Percentiles rank a stretch among this genome's conserved stretches.
Evolutionary conservation across 805 yeast species (phyloP).

Genomic region (Candida verbasci): DNA sequence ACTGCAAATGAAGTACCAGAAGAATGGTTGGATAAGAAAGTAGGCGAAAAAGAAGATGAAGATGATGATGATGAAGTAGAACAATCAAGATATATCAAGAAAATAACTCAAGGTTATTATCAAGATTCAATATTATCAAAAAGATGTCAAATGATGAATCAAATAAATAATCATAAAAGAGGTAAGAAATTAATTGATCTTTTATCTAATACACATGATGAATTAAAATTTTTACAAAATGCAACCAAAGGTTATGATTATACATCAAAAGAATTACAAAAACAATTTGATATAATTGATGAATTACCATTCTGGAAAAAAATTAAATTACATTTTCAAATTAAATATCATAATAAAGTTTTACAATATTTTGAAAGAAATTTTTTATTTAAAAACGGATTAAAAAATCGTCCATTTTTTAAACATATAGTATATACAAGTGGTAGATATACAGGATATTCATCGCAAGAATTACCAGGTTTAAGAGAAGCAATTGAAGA

Average conservation of each 20-base stretch:
- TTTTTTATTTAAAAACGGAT: slow-evolving; percentile 45
- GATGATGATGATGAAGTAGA: slow-evolving; percentile 11
- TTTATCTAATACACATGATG: slow-evolving; percentile 16
- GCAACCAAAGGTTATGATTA: slow-evolving; percentile 25
- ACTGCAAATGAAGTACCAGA: slow-evolving; percentile 26
- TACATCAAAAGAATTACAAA: slow-evolving; percentile 22
- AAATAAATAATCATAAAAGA: slow-evolving; percentile 11
- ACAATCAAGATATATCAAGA: slow-evolving; percentile 13
- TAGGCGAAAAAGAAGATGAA: slow-evolving; percentile 9
- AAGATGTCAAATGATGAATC: slow-evolving; percentile 4
- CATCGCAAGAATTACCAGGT: slow-evolving; percentile 56
- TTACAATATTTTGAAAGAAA: slow-evolving; percentile 48
- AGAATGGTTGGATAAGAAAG: slow-evolving; percentile 24
- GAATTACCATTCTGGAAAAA: slow-evolving; percentile 32
- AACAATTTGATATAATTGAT: slow-evolving; percentile 25
- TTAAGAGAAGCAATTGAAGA: slow-evolving; percentile 51
- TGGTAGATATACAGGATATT: slow-evolving; percentile 45
- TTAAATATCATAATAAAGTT: slow-evolving; percentile 31
- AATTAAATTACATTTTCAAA: slow-evolving; percentile 25
- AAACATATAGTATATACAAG: slow-evolving; percentile 64
- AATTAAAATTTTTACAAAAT: slow-evolving; percentile 18
- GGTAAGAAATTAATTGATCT: slow-evolving; percentile 21
- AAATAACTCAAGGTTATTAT: slow-evolving; percentile 18
- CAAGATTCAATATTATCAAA: neutral
- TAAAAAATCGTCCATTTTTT: slow-evolving; percentile 53